Percentiles rank a stretch among this genome's conserved stretches.
These are phyloP conservation scores for Sclerospora graminicola DNA, from an alignment of 352 stramenopile genomes.

Conservation along the genomic window DNA sequence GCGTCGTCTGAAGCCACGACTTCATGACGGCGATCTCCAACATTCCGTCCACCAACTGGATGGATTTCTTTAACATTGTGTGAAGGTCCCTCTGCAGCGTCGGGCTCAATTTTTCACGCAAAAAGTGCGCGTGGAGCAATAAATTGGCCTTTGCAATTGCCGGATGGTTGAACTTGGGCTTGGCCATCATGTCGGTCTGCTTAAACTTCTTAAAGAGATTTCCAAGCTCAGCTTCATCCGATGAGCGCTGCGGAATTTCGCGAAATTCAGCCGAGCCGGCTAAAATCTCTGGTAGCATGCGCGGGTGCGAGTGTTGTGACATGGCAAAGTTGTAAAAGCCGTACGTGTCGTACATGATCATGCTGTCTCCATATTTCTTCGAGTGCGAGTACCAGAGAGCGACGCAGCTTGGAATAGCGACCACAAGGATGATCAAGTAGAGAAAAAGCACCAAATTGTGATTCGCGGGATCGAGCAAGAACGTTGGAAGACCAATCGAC, in stretches of 20 bases:
- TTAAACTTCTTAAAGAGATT: constrained; percentile 72
- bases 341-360: constrained; percentile 99
- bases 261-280: constrained; percentile 87
- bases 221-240: constrained; percentile 56
- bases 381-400: constrained; percentile 93
- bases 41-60: constrained; percentile 97
- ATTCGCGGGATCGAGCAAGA: constrained; percentile 95
- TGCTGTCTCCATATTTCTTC: constrained; percentile 98
- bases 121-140: constrained; percentile 93
- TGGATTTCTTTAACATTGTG: constrained; percentile 92
- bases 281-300: constrained; percentile 92
- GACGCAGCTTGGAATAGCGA: constrained; percentile 94
- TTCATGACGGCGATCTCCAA: constrained; percentile 96
- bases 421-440: constrained; percentile 97
- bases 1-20: constrained; percentile 90
- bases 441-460: constrained; percentile 97
- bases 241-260: constrained; percentile 53
- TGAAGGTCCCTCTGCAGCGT: constrained; percentile 85
- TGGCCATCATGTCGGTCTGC: constrained; percentile 65
- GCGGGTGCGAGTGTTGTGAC: constrained; percentile 90
- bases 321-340: constrained; percentile 97
- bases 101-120: constrained; percentile 75
- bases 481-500: constrained; percentile 94
- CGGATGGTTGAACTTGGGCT: constrained; percentile 81
- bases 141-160: constrained; percentile 78